phyloP scores from a whole-genome alignment of 192 early-diverging fungal genomes.

The Coemansia sp. region DNA sequence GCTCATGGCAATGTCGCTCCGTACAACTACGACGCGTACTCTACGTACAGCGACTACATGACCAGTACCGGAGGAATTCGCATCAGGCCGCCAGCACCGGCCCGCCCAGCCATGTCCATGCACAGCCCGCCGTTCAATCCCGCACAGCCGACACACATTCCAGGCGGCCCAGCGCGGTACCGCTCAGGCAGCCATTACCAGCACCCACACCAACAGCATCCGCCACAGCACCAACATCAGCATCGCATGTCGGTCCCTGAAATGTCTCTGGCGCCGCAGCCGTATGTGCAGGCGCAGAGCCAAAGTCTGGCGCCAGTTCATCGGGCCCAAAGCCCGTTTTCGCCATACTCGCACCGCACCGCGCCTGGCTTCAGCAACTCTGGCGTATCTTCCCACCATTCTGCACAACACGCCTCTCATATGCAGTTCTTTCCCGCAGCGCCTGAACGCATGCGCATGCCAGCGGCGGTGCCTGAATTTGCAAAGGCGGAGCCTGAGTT shows the following conservation, averaged over 20 bases:
- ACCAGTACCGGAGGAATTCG: constrained; percentile 41
- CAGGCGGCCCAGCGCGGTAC: constrained; percentile 12
- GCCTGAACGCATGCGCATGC: constrained; percentile 14
- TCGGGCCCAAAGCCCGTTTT: neutral
- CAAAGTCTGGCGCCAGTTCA: neutral
- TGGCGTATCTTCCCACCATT: neutral
- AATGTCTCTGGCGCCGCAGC: neutral
- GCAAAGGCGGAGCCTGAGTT: constrained; percentile 6
- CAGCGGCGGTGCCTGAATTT: constrained; percentile 6
- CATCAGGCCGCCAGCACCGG: constrained; percentile 27
- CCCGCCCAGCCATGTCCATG: constrained; percentile 10
- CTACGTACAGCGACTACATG: constrained; percentile 48
- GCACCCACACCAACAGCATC: constrained; percentile 6
- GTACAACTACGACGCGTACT: constrained; percentile 46
- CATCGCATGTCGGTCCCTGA: constrained; percentile 13
- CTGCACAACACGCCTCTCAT: constrained; percentile 5
- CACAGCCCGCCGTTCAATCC: constrained; percentile 19
- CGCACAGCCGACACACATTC: constrained; percentile 9
- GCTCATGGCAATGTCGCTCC: constrained; percentile 21
- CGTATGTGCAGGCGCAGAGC: neutral
- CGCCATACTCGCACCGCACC: constrained; percentile 2
- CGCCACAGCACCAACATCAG: constrained; percentile 4
- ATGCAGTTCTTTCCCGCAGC: constrained; percentile 6
- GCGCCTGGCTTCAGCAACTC: neutral
- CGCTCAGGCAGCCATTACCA: constrained; percentile 14